Evolutionary conservation across 805 yeast species (phyloP).

Genomic region (Diddensiella transvaalensis): DNA sequence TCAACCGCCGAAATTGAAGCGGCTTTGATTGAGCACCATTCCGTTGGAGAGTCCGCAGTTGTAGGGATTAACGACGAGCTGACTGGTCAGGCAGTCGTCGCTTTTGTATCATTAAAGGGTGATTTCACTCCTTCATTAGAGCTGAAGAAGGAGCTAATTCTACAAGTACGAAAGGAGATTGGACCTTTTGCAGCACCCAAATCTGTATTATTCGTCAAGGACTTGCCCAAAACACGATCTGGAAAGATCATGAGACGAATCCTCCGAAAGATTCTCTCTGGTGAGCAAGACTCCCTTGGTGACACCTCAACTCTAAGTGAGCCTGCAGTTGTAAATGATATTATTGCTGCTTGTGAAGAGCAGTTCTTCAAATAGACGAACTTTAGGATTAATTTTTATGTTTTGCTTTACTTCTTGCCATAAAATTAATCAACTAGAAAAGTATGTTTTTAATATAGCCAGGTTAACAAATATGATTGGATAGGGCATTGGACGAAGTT

Average conservation of each 20-base stretch:
- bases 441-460: too few relatives aligned
- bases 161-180: slow-evolving; percentile 87
- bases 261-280: slow-evolving; percentile 85
- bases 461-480: too few relatives aligned
- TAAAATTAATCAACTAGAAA: too few relatives aligned
- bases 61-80: slow-evolving; percentile 92
- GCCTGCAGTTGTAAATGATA: slow-evolving; percentile 75
- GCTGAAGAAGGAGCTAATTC: slow-evolving; percentile 65
- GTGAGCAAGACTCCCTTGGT: slow-evolving; percentile 90
- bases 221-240: slow-evolving; percentile 96
- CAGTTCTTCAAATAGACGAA: slow-evolving; percentile 7
- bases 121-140: slow-evolving; percentile 38
- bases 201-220: slow-evolving; percentile 74
- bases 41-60: slow-evolving; percentile 93
- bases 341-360: slow-evolving; percentile 58
- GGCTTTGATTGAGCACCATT: slow-evolving; percentile 71
- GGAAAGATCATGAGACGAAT: slow-evolving; percentile 99
- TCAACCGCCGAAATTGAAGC: slow-evolving; percentile 99
- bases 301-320: slow-evolving; percentile 87
- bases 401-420: too few relatives aligned
- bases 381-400: not conserved
- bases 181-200: slow-evolving; percentile 97
- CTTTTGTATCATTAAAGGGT: slow-evolving; percentile 80
- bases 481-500: not conserved
- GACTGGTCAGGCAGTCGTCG: slow-evolving; percentile 97